These are phyloP conservation scores for Jacaranda mimosifolia DNA, from an alignment of 257 asterid genomes.

Conservation along the genomic window DNA sequence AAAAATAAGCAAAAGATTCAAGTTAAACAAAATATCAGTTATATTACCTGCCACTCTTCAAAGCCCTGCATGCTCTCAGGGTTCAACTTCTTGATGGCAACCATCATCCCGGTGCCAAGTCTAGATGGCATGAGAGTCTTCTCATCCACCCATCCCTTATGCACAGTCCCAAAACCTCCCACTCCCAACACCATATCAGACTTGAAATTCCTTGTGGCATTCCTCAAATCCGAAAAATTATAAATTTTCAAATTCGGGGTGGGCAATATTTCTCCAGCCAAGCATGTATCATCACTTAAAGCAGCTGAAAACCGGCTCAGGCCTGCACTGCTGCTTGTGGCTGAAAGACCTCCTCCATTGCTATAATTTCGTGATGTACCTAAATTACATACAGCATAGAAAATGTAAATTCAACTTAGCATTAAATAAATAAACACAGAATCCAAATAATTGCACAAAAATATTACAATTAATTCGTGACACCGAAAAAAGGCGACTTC, in stretches of 20 bases:
- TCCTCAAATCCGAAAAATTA: conserved; percentile 55
- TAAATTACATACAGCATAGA: conserved; percentile 32
- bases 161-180: conserved; percentile 71
- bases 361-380: conserved; percentile 64
- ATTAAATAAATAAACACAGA: neutral
- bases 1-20: neutral
- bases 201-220: conserved; percentile 55
- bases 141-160: conserved; percentile 66
- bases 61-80: conserved; percentile 62
- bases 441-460: neutral
- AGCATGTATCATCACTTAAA: conserved; percentile 46
- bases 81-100: conserved; percentile 68
- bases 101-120: conserved; percentile 51
- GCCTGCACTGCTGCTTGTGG: conserved; percentile 54
- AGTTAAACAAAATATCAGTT: neutral
- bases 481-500: neutral
- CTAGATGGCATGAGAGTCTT: conserved; percentile 53
- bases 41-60: conserved; percentile 66
- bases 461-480: neutral
- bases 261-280: conserved; percentile 51
- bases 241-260: conserved; percentile 49
- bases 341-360: conserved; percentile 51
- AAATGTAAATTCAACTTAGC: conserved; percentile 27
- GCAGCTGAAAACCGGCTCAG: conserved; percentile 51
- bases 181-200: conserved; percentile 60